A percentile compares a stretch with the other conserved stretches of the same genome.
Conservation (phyloP, 345 rosid species). For the Passiflora organensis region DNA sequence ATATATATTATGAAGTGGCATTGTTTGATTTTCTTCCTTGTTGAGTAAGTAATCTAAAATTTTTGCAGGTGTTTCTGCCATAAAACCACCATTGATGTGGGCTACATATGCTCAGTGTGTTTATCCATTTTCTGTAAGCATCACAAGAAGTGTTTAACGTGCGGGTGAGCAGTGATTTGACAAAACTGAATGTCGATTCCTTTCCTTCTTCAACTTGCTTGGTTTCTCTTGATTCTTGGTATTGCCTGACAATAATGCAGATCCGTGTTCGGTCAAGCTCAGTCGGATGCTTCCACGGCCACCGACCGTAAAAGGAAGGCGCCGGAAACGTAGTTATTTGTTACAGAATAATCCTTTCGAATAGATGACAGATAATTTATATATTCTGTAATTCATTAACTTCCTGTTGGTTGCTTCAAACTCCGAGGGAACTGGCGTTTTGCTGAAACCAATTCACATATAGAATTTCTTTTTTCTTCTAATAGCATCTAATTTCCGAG, state of each 20-base stretch:
- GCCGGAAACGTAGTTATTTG: constrained; percentile 44
- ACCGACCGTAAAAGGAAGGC: constrained; percentile 65
- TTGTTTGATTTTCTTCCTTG: too few species aligned
- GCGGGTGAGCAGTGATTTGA: constrained; percentile 53
- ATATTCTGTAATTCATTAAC: too few species aligned
- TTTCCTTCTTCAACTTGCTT: not conserved
- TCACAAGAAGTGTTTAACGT: constrained; percentile 85
- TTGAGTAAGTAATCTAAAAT: not conserved
- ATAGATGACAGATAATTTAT: too few species aligned
- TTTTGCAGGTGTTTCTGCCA: constrained; percentile 87
- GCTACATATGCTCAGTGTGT: constrained; percentile 90
- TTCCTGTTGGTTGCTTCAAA: too few species aligned
- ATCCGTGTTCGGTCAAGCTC: constrained; percentile 77
- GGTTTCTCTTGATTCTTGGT: not conserved
- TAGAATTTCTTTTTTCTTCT: too few species aligned
- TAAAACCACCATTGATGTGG: constrained; percentile 90
- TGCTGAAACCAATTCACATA: too few species aligned
- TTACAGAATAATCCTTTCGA: too few species aligned
- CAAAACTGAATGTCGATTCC: not conserved
- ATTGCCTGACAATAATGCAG: constrained; percentile 31
- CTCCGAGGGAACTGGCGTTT: too few species aligned
- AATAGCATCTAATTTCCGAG: too few species aligned
- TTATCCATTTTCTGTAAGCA: constrained; percentile 90
- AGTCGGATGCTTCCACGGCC: constrained; percentile 46
- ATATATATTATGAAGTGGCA: too few species aligned